phyloP scores from a whole-genome alignment of 2,329 filamentous ascomycete genomes.

The Cryphonectria parasitica region DNA sequence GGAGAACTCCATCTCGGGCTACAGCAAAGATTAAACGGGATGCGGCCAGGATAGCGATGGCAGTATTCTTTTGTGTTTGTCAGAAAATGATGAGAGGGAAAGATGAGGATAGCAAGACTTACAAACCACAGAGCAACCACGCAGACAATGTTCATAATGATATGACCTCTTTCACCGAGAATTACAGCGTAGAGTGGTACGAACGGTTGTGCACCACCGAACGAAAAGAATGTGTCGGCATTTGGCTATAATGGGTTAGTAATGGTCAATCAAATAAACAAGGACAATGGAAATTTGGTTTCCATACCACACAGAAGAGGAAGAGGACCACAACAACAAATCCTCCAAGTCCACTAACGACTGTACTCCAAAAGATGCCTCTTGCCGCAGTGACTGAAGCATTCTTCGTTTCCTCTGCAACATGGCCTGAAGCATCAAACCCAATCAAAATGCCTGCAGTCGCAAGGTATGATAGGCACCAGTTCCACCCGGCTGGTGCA shows the following conservation, averaged over 20 bases:
- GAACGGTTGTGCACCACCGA: constrained; percentile 61
- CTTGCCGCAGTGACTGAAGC: constrained; percentile 58
- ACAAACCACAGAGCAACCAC: constrained; percentile 55
- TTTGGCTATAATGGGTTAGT: constrained; percentile 45
- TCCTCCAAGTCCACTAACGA: constrained; percentile 59
- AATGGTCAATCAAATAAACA: too few species aligned
- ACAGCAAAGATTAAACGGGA: constrained; percentile 67
- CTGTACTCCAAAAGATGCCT: constrained; percentile 64
- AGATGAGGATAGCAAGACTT: constrained; percentile 34
- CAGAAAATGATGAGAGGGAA: too few species aligned
- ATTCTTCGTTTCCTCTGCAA: constrained; percentile 65
- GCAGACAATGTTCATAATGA: constrained; percentile 66
- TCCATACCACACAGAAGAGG: constrained; percentile 57
- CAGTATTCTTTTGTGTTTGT: constrained; percentile 51
- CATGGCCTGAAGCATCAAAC: constrained; percentile 64
- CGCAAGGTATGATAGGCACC: constrained; percentile 64
- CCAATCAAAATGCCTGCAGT: constrained; percentile 65
- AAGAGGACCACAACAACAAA: constrained; percentile 61
- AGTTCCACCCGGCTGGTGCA: constrained; percentile 62
- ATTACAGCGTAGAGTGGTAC: constrained; percentile 61
- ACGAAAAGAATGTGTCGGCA: constrained; percentile 55
- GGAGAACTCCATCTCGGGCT: constrained; percentile 63
- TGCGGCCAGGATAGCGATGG: constrained; percentile 61
- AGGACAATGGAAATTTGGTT: not conserved
- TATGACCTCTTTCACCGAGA: constrained; percentile 58